Conservation (phyloP, 441 rosid genomes). For the Populus tomentosa region DNA sequence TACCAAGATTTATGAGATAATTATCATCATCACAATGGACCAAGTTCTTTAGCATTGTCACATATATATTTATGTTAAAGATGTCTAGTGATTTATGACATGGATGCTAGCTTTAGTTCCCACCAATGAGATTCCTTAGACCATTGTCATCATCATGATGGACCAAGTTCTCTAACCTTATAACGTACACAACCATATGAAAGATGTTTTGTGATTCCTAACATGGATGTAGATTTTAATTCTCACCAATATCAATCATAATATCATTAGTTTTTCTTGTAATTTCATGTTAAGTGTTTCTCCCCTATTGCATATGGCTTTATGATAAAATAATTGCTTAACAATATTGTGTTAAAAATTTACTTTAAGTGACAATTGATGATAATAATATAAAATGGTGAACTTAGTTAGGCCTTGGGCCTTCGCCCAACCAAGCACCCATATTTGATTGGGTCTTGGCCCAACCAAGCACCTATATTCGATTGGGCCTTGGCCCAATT, state of each 20-base stretch:
- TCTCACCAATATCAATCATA: too few relatives aligned
- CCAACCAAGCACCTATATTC: too few relatives aligned
- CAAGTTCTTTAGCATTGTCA: too few relatives aligned
- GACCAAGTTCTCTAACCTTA: neutral
- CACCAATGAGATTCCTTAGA: neutral
- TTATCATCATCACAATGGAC: too few relatives aligned
- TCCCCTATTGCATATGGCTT: accelerated
- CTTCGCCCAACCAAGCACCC: neutral
- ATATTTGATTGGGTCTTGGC: neutral
- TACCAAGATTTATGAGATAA: too few relatives aligned
- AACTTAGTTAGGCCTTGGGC: too few relatives aligned
- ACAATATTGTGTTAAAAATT: neutral
- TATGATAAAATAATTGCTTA: too few relatives aligned
- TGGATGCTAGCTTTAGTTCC: neutral
- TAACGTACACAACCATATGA: neutral
- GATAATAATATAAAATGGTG: too few relatives aligned
- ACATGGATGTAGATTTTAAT: neutral
- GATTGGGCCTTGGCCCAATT: neutral
- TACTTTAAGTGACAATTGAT: too few relatives aligned
- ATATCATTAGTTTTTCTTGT: too few relatives aligned
- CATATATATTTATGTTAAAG: too few relatives aligned
- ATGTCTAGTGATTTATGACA: neutral
- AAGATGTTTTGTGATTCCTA: neutral
- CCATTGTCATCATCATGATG: neutral
- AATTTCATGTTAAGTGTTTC: neutral